phyloP scores from a whole-genome alignment of 805 yeast species.

The Kuraishia cidri region DNA sequence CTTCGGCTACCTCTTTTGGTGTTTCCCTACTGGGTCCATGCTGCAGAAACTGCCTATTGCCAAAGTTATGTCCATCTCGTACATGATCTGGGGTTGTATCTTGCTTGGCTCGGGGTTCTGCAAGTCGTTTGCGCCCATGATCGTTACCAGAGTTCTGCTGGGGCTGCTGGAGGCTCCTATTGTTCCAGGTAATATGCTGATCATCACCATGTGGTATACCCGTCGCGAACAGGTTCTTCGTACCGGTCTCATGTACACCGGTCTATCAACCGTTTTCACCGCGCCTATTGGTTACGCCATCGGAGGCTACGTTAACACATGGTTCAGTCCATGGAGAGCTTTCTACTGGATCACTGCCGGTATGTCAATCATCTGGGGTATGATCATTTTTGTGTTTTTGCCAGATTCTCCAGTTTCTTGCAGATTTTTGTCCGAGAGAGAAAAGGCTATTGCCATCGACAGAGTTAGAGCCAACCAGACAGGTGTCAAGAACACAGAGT shows the following conservation, averaged over 20 bases:
- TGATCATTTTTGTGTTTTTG: constrained; percentile 34
- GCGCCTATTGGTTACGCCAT: not conserved
- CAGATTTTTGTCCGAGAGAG: constrained; percentile 26
- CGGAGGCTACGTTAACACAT: constrained; percentile 14
- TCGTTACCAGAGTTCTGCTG: constrained; percentile 35
- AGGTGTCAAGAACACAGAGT: constrained; percentile 15
- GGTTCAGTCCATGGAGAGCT: constrained; percentile 38
- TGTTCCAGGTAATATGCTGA: constrained; percentile 18
- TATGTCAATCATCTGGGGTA: constrained; percentile 43
- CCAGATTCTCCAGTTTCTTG: constrained; percentile 46
- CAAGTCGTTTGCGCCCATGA: constrained; percentile 33
- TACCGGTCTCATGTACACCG: constrained; percentile 1
- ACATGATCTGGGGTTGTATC: constrained; percentile 37
- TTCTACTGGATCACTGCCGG: constrained; percentile 52
- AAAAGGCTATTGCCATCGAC: constrained; percentile 23
- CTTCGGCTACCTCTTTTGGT: constrained; percentile 54
- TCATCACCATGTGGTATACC: constrained; percentile 11
- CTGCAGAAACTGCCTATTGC: constrained; percentile 25
- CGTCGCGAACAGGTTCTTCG: constrained; percentile 2
- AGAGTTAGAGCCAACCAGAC: constrained; percentile 10
- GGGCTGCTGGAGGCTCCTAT: constrained; percentile 31
- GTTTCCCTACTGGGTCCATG: constrained; percentile 33
- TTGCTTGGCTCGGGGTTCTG: constrained; percentile 38
- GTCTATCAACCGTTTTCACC: not conserved
- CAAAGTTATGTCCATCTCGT: constrained; percentile 23